These are phyloP conservation scores for Castanea sativa DNA, from an alignment of 306 rosid genomes.

Conservation along the genomic window DNA sequence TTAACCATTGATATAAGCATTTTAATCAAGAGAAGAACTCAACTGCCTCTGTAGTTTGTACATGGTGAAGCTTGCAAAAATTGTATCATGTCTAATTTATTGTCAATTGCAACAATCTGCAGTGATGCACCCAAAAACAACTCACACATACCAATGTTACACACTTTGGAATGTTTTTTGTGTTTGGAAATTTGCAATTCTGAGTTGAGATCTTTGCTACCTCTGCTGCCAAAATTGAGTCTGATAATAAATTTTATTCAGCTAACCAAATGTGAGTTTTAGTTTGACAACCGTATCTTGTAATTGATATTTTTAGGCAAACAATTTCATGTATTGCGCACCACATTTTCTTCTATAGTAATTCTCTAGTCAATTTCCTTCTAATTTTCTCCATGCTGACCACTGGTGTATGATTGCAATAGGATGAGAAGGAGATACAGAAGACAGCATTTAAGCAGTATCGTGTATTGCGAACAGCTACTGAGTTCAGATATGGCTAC, in stretches of 20 bases:
- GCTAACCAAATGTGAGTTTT: neutral
- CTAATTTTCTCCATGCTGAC: conserved; percentile 6
- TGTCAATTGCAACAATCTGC: neutral
- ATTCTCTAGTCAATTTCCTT: neutral
- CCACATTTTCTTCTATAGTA: neutral
- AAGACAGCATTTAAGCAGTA: conserved; percentile 83
- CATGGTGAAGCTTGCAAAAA: neutral
- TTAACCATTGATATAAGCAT: neutral
- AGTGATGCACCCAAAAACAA: neutral
- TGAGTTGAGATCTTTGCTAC: neutral
- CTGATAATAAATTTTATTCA: neutral
- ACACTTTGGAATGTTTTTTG: neutral
- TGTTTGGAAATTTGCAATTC: neutral
- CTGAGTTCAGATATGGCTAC: conserved; percentile 96
- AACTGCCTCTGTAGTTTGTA: neutral
- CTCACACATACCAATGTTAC: neutral
- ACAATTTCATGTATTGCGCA: neutral
- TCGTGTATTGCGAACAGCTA: conserved; percentile 60
- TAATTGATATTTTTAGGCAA: neutral
- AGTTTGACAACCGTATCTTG: neutral
- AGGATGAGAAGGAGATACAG: conserved; percentile 97
- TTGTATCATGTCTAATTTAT: neutral
- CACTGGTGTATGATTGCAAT: conserved; percentile 22
- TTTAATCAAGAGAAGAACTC: neutral
- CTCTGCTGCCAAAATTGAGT: neutral